Conservation (phyloP, 176 grass and related monocot genomes). For the Pharus latifolius region DNA sequence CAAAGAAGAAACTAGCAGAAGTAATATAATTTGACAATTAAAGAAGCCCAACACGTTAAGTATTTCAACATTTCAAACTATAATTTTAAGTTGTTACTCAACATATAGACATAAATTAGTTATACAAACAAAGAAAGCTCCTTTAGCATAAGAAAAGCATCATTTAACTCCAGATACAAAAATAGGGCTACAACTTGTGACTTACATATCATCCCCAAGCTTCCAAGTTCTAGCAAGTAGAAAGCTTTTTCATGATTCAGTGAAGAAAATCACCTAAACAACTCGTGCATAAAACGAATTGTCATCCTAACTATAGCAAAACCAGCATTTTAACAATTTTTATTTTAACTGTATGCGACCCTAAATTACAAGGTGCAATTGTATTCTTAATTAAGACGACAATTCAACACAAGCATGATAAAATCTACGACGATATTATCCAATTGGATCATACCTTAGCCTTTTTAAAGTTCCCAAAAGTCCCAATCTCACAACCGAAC, state of each 20-base stretch:
- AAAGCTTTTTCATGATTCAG: not conserved
- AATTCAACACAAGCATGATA: not conserved
- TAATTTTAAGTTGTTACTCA: not conserved
- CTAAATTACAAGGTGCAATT: not conserved
- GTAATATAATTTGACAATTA: not conserved
- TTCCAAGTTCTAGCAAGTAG: not conserved
- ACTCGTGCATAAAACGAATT: not conserved
- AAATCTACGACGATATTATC: not conserved
- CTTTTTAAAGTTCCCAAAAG: constrained; percentile 50
- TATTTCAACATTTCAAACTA: not conserved
- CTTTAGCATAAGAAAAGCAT: not conserved
- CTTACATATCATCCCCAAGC: not conserved
- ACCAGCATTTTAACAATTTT: too few species aligned
- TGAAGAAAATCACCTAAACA: not conserved
- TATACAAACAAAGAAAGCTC: too few species aligned
- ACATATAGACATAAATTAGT: too few species aligned
- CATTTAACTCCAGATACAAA: not conserved
- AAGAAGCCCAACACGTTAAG: not conserved
- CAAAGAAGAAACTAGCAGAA: not conserved
- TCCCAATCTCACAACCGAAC: constrained; percentile 51
- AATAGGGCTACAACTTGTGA: not conserved
- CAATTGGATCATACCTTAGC: constrained; percentile 39
- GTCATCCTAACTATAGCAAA: not conserved
- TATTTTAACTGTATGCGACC: not conserved
- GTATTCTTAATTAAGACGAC: not conserved